phyloP scores from a whole-genome alignment of 2,329 filamentous ascomycete genomes.

The Cryphonectria nitschkei region DNA sequence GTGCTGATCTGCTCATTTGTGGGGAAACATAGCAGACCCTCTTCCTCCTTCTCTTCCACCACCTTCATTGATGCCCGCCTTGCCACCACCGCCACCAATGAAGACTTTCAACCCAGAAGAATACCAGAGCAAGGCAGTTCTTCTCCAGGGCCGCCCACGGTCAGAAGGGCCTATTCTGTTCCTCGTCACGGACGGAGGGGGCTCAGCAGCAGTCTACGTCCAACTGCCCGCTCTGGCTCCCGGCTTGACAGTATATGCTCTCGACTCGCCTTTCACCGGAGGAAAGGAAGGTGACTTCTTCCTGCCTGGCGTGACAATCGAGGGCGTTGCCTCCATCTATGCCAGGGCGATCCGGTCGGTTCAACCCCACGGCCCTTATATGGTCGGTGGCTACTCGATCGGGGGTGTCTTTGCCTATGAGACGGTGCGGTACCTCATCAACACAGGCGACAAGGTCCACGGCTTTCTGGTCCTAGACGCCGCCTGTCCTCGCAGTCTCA shows the following conservation, averaged over 20 bases:
- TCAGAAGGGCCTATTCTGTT: slow-evolving; percentile 11
- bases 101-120: neutral
- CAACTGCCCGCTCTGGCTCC: slow-evolving; percentile 13
- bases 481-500: slow-evolving; percentile 5
- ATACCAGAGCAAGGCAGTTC: slow-evolving; percentile 13
- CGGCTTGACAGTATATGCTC: slow-evolving; percentile 11
- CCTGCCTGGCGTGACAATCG: slow-evolving; percentile 6
- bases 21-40: neutral
- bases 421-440: slow-evolving; percentile 35
- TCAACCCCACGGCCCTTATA: slow-evolving; percentile 28
- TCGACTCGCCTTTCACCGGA: slow-evolving; percentile 19
- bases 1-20: neutral
- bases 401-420: slow-evolving; percentile 30
- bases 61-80: neutral
- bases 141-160: slow-evolving; percentile 5
- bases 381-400: slow-evolving; percentile 29
- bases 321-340: slow-evolving; percentile 9
- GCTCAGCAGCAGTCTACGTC: slow-evolving; percentile 20
- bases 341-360: slow-evolving; percentile 7
- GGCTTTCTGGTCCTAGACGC: slow-evolving; percentile 5
- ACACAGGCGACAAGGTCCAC: slow-evolving; percentile 1
- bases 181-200: slow-evolving; percentile 18
- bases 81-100: neutral
- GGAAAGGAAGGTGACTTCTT: neutral
- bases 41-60: neutral